Percentiles rank a stretch among this genome's conserved stretches.
Conservation (phyloP, 2,329 filamentous ascomycete species). For the Cytospora mali region DNA sequence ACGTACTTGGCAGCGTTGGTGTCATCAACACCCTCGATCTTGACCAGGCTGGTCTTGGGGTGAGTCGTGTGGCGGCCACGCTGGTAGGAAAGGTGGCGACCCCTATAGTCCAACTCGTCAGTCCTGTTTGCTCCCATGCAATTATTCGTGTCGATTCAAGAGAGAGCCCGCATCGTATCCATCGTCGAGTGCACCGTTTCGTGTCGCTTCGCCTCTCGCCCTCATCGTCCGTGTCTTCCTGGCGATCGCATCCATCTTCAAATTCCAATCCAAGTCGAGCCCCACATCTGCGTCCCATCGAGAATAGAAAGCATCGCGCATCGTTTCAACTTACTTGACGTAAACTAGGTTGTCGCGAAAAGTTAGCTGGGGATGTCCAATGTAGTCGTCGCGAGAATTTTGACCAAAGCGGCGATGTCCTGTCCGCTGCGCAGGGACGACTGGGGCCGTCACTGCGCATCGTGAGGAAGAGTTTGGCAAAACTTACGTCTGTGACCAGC, state of each 20-base stretch:
- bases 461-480: background rate
- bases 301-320: constrained; percentile 13
- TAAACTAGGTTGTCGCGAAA: constrained; percentile 62
- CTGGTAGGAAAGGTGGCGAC: constrained; percentile 98
- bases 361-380: constrained; percentile 43
- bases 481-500: constrained; percentile 86
- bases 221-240: constrained; percentile 2
- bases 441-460: background rate
- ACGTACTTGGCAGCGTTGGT: constrained; percentile 83
- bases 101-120: constrained; percentile 58
- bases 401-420: constrained; percentile 32
- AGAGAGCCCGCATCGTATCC: constrained; percentile 32
- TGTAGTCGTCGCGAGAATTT: constrained; percentile 29
- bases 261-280: constrained; percentile 9
- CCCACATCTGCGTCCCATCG: constrained; percentile 19
- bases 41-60: constrained; percentile 90
- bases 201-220: background rate
- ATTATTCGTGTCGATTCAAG: constrained; percentile 21
- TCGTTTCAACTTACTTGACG: constrained; percentile 73
- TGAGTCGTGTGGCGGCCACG: constrained; percentile 90
- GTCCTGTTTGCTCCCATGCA: constrained; percentile 32
- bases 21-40: constrained; percentile 98
- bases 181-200: constrained; percentile 19
- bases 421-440: background rate
- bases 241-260: constrained; percentile 2